Evolutionary conservation across 176 grass and related monocot species (phyloP).

Genomic region (Raddia guianensis): DNA sequence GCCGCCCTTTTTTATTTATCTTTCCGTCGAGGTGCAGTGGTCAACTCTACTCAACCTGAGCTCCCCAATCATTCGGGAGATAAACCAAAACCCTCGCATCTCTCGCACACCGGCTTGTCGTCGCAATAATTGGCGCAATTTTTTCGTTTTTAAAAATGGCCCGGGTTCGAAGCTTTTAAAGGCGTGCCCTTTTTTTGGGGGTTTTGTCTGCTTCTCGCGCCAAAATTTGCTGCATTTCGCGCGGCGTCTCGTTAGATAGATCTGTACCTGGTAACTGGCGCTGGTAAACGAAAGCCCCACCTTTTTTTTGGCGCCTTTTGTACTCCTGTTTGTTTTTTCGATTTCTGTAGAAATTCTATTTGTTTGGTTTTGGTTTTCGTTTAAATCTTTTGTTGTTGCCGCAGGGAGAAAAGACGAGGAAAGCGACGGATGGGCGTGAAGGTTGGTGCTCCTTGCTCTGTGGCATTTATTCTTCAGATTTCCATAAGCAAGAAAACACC

Average conservation of each 20-base stretch:
- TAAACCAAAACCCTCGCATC: constrained; percentile 44
- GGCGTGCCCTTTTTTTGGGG: constrained; percentile 54
- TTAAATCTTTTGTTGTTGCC: constrained; percentile 28
- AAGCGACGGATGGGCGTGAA: constrained; percentile 79
- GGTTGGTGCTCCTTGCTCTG: constrained; percentile 63
- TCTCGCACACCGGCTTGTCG: constrained; percentile 20
- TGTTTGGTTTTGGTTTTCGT: constrained; percentile 21
- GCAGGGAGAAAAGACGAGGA: constrained; percentile 70
- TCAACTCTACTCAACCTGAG: constrained; percentile 52
- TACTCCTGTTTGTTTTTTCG: neutral
- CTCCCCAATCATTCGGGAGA: constrained; percentile 65
- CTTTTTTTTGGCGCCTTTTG: constrained; percentile 48
- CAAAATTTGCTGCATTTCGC: constrained; percentile 56
- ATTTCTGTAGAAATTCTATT: constrained; percentile 35
- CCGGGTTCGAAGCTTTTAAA: constrained; percentile 47
- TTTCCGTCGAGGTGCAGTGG: constrained; percentile 31
- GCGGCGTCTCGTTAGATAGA: constrained; percentile 21
- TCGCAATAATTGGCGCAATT: constrained; percentile 54
- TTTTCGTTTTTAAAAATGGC: constrained; percentile 34
- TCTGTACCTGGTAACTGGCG: constrained; percentile 53
- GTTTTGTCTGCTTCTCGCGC: constrained; percentile 53
- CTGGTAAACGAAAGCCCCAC: constrained; percentile 51
- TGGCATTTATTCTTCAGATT: constrained; percentile 63
- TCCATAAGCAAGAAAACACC: constrained; percentile 16
- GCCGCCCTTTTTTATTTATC: constrained; percentile 44